These are phyloP conservation scores for Acacia pycnantha DNA, from an alignment of 331 rosid species.

Conservation along the genomic window DNA sequence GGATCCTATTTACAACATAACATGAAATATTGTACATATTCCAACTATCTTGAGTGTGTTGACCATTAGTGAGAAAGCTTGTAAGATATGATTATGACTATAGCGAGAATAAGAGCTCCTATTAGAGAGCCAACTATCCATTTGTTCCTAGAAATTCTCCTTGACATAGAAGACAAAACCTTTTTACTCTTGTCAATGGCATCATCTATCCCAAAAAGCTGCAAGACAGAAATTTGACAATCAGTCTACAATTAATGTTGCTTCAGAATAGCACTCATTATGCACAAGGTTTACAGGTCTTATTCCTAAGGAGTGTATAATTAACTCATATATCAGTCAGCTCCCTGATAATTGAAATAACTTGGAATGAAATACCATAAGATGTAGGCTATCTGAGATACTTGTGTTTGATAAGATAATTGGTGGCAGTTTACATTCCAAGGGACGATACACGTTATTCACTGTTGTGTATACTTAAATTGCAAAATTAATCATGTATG, in stretches of 20 bases:
- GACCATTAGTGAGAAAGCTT: slow-evolving; percentile 59
- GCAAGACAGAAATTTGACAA: slow-evolving; percentile 37
- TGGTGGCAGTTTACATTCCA: not conserved
- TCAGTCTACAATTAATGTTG: slow-evolving; percentile 14
- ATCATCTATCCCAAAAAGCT: slow-evolving; percentile 93
- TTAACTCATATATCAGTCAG: not conserved
- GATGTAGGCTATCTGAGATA: not conserved
- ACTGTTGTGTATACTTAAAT: not conserved
- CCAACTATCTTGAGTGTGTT: slow-evolving; percentile 4
- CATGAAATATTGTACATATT: slow-evolving; percentile 14
- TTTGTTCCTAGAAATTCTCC: slow-evolving; percentile 79
- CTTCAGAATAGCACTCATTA: slow-evolving; percentile 10
- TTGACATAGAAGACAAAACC: slow-evolving; percentile 75
- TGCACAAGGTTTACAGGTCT: not conserved
- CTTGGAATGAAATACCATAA: not conserved
- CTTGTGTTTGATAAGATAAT: not conserved
- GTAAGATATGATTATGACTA: slow-evolving; percentile 57
- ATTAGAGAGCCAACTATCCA: slow-evolving; percentile 77
- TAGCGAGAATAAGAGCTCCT: slow-evolving; percentile 74
- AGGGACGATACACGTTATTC: not conserved
- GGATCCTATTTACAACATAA: slow-evolving; percentile 41
- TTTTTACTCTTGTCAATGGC: slow-evolving; percentile 97
- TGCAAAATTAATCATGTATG: not conserved
- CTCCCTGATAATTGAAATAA: not conserved
- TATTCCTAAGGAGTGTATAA: not conserved